Evolutionary conservation across 1,284 basidiomycete species (phyloP).

Genomic region (Ustilago cynodontis): DNA sequence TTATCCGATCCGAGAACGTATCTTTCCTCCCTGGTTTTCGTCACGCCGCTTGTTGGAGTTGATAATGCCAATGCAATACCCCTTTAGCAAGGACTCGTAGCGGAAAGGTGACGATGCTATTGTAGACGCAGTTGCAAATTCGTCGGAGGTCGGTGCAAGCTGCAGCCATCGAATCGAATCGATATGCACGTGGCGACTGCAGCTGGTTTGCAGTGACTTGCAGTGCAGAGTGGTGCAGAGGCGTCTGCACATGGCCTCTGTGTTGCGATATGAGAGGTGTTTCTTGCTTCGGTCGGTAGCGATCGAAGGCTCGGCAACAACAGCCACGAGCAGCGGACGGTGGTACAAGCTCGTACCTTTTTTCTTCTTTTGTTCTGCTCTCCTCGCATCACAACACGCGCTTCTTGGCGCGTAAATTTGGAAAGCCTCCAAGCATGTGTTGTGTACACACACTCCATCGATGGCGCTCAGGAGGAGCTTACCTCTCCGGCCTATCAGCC

Average conservation of each 20-base stretch:
- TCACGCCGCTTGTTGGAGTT: slow-evolving; percentile 3
- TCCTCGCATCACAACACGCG: slow-evolving; percentile 11
- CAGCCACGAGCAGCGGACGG: neutral
- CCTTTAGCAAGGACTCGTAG: neutral
- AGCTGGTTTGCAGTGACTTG: neutral
- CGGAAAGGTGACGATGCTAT: neutral
- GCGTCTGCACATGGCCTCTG: neutral
- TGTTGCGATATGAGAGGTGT: neutral
- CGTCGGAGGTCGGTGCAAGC: slow-evolving; percentile 11
- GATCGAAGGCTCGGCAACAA: slow-evolving; percentile 26
- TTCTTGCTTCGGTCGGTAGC: slow-evolving; percentile 7
- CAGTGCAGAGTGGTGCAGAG: neutral
- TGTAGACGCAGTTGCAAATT: neutral
- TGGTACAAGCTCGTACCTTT: slow-evolving; percentile 12
- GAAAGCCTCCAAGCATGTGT: slow-evolving; percentile 3
- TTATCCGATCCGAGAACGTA: slow-evolving; percentile 5
- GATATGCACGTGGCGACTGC: slow-evolving; percentile 6
- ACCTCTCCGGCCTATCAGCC: neutral
- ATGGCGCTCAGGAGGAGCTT: slow-evolving; percentile 1
- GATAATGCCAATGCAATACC: neutral
- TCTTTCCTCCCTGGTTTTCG: neutral
- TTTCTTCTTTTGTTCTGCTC: neutral
- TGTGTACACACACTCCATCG: slow-evolving; percentile 3
- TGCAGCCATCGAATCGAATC: slow-evolving; percentile 15
- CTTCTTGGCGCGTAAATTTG: slow-evolving; percentile 17